Evolutionary conservation across 257 asterid genomes (phyloP), one percentile per base, ranked within the genome.

Genomic region (Parsonsia alboflavescens): DNA sequence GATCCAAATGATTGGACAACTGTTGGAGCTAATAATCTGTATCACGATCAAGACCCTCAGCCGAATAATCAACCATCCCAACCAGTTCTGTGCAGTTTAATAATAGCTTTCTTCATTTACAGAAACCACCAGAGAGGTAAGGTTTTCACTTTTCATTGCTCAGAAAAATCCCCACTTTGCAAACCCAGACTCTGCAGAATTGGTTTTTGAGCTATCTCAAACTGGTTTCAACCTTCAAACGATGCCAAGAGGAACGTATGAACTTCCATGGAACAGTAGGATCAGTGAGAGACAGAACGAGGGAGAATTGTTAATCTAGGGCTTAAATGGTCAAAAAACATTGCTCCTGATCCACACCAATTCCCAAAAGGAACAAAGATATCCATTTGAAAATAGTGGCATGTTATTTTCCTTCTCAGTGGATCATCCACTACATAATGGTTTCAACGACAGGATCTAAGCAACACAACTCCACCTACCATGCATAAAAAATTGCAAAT

Each of bases 361-460:
- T 45, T 26, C 58, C 46, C 16, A 57, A 72, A 39, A 75, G 36
- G 36, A 36, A 58, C 57, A 57, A 62, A 63, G 57, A 52, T 81
- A 77, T 52, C 80, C 75, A 68, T 57, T 58, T 71, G 76, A 73
- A 54, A 69, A 81, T 78, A 75, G 83, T 83, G 80, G 45, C 80
- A 76, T 76, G 84, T 84, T 81, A 83, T 67, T 68, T 59, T 62
- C 69, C 67, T 77, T 82, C 84, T 82, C 62, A 85, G 88, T 86
- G 90, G 96, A 79, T 75, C 82, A 77, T 82, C 88, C 91, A 88
- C 92, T 82, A 78, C 42, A 78, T 79, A 78, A 83, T 79, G 83
- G 80, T 84, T 84, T 77, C 70, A 77, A 62, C 77, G 82, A 80
- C 72, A 72, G 74, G 54, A 77, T 76, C 82, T 64, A 75, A n/a